These are phyloP conservation scores for Trichoderma asperellum DNA, from an alignment of 2,329 filamentous ascomycete species.

Conservation along the genomic window DNA sequence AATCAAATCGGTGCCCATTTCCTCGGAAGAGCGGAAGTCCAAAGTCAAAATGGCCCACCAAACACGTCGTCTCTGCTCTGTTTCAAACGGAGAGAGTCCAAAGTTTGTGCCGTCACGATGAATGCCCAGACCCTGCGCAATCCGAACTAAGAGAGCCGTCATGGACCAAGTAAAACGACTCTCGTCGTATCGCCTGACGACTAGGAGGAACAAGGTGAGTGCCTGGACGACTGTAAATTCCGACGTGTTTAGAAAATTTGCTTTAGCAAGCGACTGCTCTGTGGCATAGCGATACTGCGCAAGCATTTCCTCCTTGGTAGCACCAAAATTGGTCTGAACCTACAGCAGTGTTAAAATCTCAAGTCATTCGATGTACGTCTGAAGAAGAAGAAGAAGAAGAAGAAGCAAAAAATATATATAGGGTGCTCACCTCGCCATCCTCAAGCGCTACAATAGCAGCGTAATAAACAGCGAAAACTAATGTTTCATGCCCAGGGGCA, in stretches of 20 bases:
- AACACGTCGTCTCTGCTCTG: slow-evolving; percentile 62
- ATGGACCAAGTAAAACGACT: slow-evolving; percentile 64
- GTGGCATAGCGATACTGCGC: slow-evolving; percentile 56
- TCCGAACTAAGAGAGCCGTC: slow-evolving; percentile 60
- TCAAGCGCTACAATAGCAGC: slow-evolving; percentile 62
- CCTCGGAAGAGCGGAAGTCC: slow-evolving; percentile 59
- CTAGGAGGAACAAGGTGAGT: slow-evolving; percentile 58
- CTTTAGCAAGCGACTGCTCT: slow-evolving; percentile 61
- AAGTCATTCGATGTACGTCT: neutral
- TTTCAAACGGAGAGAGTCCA: slow-evolving; percentile 59
- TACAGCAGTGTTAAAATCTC: slow-evolving; percentile 20
- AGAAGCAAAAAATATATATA: no score
- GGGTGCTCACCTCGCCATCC: slow-evolving; percentile 56
- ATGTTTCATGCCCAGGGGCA: slow-evolving; percentile 59
- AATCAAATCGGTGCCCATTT: slow-evolving; percentile 53
- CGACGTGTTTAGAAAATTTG: slow-evolving; percentile 60
- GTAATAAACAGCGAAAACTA: slow-evolving; percentile 67
- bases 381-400: neutral
- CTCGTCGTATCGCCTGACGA: slow-evolving; percentile 52
- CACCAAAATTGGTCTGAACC: slow-evolving; percentile 48
- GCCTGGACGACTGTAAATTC: slow-evolving; percentile 63
- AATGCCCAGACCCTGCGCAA: slow-evolving; percentile 63
- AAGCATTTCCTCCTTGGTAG: slow-evolving; percentile 50
- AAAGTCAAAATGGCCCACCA: slow-evolving; percentile 65
- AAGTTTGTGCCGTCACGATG: slow-evolving; percentile 60